Evolutionary conservation across 148 eudicot species (phyloP), one percentile per base, ranked within the genome.

Genomic region (Heliosperma pusillum): DNA sequence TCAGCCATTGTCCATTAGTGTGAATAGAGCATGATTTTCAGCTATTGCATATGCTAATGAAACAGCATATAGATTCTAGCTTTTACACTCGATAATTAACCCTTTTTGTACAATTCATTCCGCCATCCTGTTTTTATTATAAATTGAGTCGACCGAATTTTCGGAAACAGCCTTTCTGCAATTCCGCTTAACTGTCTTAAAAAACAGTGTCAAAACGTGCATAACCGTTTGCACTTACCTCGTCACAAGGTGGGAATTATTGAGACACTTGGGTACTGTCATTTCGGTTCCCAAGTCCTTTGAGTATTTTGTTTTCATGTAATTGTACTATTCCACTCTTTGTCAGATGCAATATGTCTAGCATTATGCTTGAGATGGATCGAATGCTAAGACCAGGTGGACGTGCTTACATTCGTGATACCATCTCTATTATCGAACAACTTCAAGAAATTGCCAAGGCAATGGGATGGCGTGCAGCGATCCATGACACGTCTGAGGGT

Each of bases 281-380:
- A 11, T 47, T 13, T 26, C 13, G 60, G 8, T 6, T 30, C 57
- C 3, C 60, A 59, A 26, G 53, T 74, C 60, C 30, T 68, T 13
- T 10, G 29, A 45, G 57, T 24, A 42, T 55, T 55, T 70, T 33
- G 30, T 47, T 45, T 81, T 77, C 63, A 66, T 16, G 9, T 71
- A 73, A 20, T 44, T 68, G 21, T 69, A 42, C 20, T 44, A 40
- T 25, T 58, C 16, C 1, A 44, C 21, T 56, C 67, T 19, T 7
- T 75, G 8, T 69, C 88, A 95, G 99, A 79, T 95, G 99, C 90
- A 92, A 89, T 66, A 70, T 90, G 53, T 84, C 96, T 4, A 90
- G 82, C 83, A 92, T 95, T 73, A 95, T 95, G 97, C 88, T 95
- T 67, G 99, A 95, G 84, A 90, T 95, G 96, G 99, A 95, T 72